Evolutionary conservation across 2,329 filamentous ascomycete species (phyloP).

Genomic region (Botryotinia globosa): DNA sequence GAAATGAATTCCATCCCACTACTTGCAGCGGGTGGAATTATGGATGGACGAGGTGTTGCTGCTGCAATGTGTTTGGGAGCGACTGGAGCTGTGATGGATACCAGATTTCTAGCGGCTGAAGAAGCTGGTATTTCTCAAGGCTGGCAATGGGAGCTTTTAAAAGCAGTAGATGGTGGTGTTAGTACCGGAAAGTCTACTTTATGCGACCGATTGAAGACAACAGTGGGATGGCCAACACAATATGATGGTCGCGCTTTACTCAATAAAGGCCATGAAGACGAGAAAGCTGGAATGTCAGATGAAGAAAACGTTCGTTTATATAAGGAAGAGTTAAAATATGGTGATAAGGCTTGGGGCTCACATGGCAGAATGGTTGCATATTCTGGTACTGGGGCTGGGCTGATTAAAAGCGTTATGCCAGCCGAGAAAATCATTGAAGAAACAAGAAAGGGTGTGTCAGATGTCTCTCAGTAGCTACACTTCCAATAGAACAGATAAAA

Average conservation of each 20-base stretch:
- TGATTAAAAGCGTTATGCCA: conserved; percentile 49
- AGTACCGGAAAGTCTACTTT: conserved; percentile 49
- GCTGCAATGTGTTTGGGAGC: conserved; percentile 40
- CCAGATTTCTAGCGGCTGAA: conserved; percentile 47
- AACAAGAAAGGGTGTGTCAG: not conserved
- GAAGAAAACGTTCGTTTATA: conserved; percentile 45
- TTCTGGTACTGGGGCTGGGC: conserved; percentile 59
- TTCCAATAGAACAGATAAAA: not conserved
- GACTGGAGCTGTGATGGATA: conserved; percentile 48
- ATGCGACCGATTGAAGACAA: conserved; percentile 53
- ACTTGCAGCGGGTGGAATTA: conserved; percentile 41
- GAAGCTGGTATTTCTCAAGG: conserved; percentile 48
- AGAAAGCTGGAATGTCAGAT: conserved; percentile 39
- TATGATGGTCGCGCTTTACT: conserved; percentile 58
- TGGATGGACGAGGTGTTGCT: conserved; percentile 39
- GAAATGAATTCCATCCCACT: conserved; percentile 27
- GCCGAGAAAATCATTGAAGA: conserved; percentile 50
- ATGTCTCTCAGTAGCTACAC: not conserved
- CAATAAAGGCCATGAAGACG: conserved; percentile 51
- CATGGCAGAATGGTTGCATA: conserved; percentile 58
- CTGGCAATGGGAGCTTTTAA: conserved; percentile 48
- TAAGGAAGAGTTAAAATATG: conserved; percentile 45
- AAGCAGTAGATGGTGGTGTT: conserved; percentile 49
- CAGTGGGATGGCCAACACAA: conserved; percentile 53
- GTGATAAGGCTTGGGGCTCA: conserved; percentile 51